Percentiles rank a stretch among this genome's conserved stretches.
Evolutionary conservation across 1,284 basidiomycete species (phyloP).

Genomic region (Ustilago vetiveriae): DNA sequence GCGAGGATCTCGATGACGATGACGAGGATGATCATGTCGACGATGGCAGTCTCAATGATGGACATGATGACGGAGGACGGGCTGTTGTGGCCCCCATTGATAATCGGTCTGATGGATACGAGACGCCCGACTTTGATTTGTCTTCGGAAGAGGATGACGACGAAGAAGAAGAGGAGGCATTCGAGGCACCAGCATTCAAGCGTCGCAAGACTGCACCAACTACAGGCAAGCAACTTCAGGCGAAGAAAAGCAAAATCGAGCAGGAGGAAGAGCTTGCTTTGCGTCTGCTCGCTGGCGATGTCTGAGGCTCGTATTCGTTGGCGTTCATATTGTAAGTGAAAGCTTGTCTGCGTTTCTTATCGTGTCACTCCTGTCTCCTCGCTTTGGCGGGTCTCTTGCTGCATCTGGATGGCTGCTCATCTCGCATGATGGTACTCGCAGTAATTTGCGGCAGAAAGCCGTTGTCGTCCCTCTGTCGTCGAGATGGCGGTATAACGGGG

Average conservation of each 20-base stretch:
- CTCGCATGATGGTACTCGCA: conserved; percentile 59
- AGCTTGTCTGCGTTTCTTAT: too few species aligned
- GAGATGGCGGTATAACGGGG: conserved; percentile 46
- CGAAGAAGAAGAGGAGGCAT: conserved; percentile 19
- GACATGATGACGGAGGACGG: conserved; percentile 68
- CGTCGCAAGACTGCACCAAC: conserved; percentile 20
- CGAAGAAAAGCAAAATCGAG: conserved; percentile 48
- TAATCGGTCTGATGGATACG: conserved; percentile 57
- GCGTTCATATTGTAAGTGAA: conserved; percentile 20
- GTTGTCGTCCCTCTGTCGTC: conserved; percentile 30
- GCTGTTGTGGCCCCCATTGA: conserved; percentile 47
- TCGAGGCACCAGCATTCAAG: conserved; percentile 21
- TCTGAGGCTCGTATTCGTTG: background rate
- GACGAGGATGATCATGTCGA: conserved; percentile 13
- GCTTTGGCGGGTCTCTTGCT: too few species aligned
- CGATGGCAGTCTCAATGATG: conserved; percentile 59
- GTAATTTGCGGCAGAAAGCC: conserved; percentile 62
- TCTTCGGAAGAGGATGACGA: conserved; percentile 29
- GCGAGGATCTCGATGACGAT: conserved; percentile 60
- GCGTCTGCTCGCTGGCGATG: conserved; percentile 47
- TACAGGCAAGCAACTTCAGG: background rate
- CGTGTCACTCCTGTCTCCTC: too few species aligned
- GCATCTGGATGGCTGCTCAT: background rate
- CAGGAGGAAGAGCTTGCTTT: conserved; percentile 50
- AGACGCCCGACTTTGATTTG: conserved; percentile 62